Base-by-base conservation (phyloP, 306 rosid genomes). In the Urtica urens region DNA sequence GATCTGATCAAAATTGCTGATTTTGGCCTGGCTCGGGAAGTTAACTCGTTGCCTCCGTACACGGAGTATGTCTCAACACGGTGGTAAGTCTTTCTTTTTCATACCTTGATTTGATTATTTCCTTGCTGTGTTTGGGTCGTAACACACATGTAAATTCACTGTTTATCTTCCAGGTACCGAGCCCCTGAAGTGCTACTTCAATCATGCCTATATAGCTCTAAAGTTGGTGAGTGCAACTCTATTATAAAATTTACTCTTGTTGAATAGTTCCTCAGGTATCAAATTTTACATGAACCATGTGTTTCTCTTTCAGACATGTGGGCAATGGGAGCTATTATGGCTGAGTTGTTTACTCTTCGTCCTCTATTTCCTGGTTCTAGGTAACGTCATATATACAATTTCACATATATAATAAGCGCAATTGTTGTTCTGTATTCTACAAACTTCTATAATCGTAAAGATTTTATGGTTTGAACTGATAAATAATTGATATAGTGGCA, bases 241-340 rank as follows among this genome's bases (percentile, higher is more conserved):
- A 20, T 51, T 35, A 15, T 35, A 16, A 35, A 35, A 4, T 35
- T 31, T 5, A 50, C 8, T 0, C 3, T n/a, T 21, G 2, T 6
- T 10, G 23, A 22, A 37, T 17, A 31, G 35, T 14, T 37, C 19
- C 21, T 14, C 15, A 22, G 23, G 23, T 11, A n/a, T 33, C 20
- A 10, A 6, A 22, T 57, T 17, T 20, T 6, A 19, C 14, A 2
- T 17, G 20, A 18, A 11, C 28, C 14, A 8, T 23, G 4, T 15
- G 14, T n/a, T 24, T 17, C 10, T 17, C 14, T 45, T 23, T 45
- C 57, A 92, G 99, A 92, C 68, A 81, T 92, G 96, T 92, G 99
- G 99, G 99, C 99, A 49, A 92, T 92, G 99, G 99, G 99, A 54
- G 99, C 99, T 63, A 92, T 92, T 52, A 82, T 92, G 87, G 87